Conservation (phyloP, 1,284 basidiomycete species). For the Puccinia novopanici region DNA sequence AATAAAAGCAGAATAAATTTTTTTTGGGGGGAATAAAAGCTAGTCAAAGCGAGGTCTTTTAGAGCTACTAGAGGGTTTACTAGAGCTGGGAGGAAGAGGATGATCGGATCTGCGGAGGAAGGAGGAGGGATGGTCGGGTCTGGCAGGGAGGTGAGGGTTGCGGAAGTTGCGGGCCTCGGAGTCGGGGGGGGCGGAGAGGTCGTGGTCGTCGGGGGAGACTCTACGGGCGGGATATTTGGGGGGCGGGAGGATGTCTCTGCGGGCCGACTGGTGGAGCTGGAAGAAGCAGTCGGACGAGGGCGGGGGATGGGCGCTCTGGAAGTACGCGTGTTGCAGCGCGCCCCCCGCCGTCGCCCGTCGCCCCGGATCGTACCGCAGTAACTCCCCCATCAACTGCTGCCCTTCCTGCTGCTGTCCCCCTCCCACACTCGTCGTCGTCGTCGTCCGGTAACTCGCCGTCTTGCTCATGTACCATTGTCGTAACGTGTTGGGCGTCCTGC, state of each 20-base stretch:
- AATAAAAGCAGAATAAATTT: too few species aligned
- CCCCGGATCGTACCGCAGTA: conserved; percentile 97
- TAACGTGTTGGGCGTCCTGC: conserved; percentile 35
- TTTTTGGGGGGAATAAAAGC: neutral
- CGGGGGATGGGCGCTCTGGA: conserved; percentile 59
- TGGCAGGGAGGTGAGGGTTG: neutral
- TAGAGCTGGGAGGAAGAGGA: neutral
- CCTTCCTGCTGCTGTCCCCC: conserved; percentile 2
- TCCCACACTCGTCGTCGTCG: too few species aligned
- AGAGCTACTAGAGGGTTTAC: conserved; percentile 15
- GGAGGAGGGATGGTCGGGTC: neutral
- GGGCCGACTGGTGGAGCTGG: neutral
- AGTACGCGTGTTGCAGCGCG: conserved; percentile 90
- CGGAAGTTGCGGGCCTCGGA: neutral
- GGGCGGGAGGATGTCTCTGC: neutral
- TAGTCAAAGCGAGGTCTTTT: conserved; percentile 41
- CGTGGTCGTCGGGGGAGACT: conserved; percentile 38
- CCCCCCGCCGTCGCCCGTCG: conserved; percentile 93
- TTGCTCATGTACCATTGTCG: conserved; percentile 46
- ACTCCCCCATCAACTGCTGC: conserved; percentile 77
- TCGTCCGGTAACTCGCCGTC: neutral
- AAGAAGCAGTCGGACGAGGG: conserved; percentile 6
- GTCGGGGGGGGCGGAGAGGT: neutral
- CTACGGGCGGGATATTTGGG: conserved; percentile 32
- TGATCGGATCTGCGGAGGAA: neutral